Evolutionary conservation across 768 basidiomycete species (phyloP).

Genomic region (Paxillus ammoniavirescens): DNA sequence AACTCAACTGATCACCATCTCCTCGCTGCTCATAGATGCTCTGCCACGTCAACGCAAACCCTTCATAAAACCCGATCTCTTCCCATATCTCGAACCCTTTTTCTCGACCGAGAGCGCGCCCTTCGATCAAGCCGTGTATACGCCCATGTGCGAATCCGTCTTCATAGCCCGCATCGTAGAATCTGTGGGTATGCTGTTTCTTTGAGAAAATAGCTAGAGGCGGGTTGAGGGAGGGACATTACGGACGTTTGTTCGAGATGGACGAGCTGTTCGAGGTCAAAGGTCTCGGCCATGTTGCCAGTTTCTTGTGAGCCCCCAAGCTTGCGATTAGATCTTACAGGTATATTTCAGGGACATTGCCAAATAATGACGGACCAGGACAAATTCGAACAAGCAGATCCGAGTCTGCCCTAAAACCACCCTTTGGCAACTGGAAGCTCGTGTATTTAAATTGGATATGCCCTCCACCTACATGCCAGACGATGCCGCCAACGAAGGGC

Average conservation of each 20-base stretch:
- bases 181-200: conserved; percentile 43
- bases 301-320: neutral
- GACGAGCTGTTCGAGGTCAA: conserved; percentile 60
- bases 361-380: neutral
- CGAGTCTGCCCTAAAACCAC: no score
- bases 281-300: conserved; percentile 25
- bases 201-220: conserved; percentile 3
- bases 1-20: conserved; percentile 48
- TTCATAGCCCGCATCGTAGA: conserved; percentile 75
- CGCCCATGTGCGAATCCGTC: conserved; percentile 84
- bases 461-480: no score
- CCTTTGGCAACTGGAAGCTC: no score
- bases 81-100: conserved; percentile 98
- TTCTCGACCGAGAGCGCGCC: conserved; percentile 81
- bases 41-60: conserved; percentile 74
- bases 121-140: conserved; percentile 89
- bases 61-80: conserved; percentile 92
- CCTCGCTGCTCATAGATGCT: conserved; percentile 42
- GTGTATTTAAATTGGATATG: no score
- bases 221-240: neutral
- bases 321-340: neutral
- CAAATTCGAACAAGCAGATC: no score
- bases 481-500: no score
- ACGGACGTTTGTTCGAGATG: conserved; percentile 63
- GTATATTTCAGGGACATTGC: neutral